Conservation (phyloP, 225 moss, liverwort and hornwort species). For the Lunularia cruciata region DNA sequence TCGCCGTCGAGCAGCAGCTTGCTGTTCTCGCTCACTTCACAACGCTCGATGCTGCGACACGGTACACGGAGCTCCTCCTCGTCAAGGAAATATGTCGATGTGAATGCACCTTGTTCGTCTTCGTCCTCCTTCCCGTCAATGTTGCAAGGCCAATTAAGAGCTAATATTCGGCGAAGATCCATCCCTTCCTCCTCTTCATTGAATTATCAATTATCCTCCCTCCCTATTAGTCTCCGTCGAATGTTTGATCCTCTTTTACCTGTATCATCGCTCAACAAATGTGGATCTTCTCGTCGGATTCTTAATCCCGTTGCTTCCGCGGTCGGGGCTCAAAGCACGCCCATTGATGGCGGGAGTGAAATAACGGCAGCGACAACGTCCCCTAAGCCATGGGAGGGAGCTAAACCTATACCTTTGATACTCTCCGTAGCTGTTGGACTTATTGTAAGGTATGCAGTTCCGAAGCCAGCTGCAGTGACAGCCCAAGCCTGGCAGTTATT, state of each 20-base stretch:
- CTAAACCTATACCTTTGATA: slow-evolving; percentile 71
- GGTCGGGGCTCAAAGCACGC: slow-evolving; percentile 11
- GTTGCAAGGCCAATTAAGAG: background rate
- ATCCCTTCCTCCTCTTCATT: background rate
- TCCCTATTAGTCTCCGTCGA: too few relatives aligned
- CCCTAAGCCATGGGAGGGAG: slow-evolving; percentile 53
- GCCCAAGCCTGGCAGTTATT: slow-evolving; percentile 93
- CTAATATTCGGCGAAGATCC: slow-evolving; percentile 1
- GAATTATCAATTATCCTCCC: background rate
- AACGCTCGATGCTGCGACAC: too few relatives aligned
- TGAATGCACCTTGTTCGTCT: background rate
- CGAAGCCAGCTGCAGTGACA: slow-evolving; percentile 71
- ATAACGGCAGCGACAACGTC: slow-evolving; percentile 22
- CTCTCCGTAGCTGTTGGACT: slow-evolving; percentile 73
- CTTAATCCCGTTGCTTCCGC: slow-evolving; percentile 13
- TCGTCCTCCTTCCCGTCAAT: too few relatives aligned
- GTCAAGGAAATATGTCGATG: background rate
- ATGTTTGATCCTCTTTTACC: slow-evolving; percentile 10
- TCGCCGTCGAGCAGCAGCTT: too few relatives aligned
- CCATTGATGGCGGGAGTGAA: slow-evolving; percentile 18
- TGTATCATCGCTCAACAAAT: background rate
- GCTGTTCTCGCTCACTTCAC: too few relatives aligned
- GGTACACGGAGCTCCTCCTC: too few relatives aligned
- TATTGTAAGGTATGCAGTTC: slow-evolving; percentile 68
- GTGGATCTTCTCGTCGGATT: slow-evolving; percentile 12